These are phyloP conservation scores for Daucus carota DNA, from an alignment of 129 eudicot species.

Conservation along the genomic window DH1_v3.0 NC_030383.2:10815501-10816000, in stretches of 20 bases:
- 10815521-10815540: slow-evolving; percentile 2
- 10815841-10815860: too few species aligned
- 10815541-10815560: background rate
- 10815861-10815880: too few species aligned
- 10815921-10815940: too few species aligned
- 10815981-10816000: too few species aligned
- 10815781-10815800: too few species aligned
- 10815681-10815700: slow-evolving; percentile 5
- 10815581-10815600: slow-evolving; percentile 8
- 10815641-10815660: background rate
- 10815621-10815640: slow-evolving; percentile 5
- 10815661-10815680: background rate
- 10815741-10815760: background rate
- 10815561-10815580: background rate
- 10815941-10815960: too few species aligned
- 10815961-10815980: too few species aligned
- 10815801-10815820: too few species aligned
- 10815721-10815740: background rate
- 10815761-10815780: background rate
- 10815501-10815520: slow-evolving; percentile 28
- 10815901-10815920: too few species aligned
- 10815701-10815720: background rate
- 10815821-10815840: too few species aligned
- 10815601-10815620: background rate
- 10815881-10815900: too few species aligned